Evolutionary conservation across 2,329 filamentous ascomycete genomes (phyloP), one percentile per base, ranked within the genome.

Genomic region (Sporothrix phasma): DNA sequence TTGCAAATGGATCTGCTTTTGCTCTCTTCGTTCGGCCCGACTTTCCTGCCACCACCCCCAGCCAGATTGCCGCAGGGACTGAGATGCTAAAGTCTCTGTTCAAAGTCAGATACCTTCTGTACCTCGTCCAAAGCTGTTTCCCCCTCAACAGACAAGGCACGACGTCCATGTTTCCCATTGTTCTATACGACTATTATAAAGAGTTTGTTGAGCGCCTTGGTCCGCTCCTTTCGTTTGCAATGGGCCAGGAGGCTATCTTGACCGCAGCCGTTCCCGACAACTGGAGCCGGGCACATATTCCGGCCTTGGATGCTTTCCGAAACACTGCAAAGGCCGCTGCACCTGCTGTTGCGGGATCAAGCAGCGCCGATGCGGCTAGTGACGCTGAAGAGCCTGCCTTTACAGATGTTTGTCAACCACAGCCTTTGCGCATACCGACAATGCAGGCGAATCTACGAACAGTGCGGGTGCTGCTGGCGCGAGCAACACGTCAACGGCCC

Each of bases 181-280:
- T 96, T 71, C 82, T 96, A 24, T 90, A 87, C 37, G 93, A 97
- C 73, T 87, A 90, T 73, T 96, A 96, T 72, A 79, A 85, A 51
- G 76, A 80, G n/a, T 77, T 97, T 43, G 82, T 96, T 26, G 83
- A 85, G 67, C 85, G 86, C 29, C 81, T 97, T 39, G 92, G 91
- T 3, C 86, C 86, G 26, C 77, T 99, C 17, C 82, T 97, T 68
- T 84, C 89, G 47, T 87, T 88, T 61, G 89, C 91, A 65, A 81
- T 96, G n/a, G 88, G 87, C 74, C 93, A 99, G 74, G 89, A 95
- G 68, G 88, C 92, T 41, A 78, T 87, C 0, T 79, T 97, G 51
- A 83, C 88, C 68, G 86, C 84, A 60, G 80, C 84, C 61, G 87
- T 96, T 58, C 91, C 93, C 1, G 81, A 86, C 43, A 79, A 85